phyloP scores from a whole-genome alignment of 2,329 filamentous ascomycete genomes.

The Chlorencoelia australis region DNA sequence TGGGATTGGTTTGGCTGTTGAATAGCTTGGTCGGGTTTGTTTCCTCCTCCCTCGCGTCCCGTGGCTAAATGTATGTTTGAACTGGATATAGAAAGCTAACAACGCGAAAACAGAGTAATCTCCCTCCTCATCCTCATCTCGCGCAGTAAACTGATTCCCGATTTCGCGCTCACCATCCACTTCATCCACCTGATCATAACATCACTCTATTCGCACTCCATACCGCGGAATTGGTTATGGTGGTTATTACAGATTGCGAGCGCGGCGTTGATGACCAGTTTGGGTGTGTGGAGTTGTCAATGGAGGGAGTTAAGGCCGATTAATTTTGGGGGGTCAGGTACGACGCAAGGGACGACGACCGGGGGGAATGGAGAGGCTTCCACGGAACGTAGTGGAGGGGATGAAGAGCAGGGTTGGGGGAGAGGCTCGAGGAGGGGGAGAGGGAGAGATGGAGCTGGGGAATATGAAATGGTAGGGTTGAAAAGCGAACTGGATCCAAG shows the following conservation, averaged over 20 bases:
- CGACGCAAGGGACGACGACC: slow-evolving; percentile 13
- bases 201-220: slow-evolving; percentile 63
- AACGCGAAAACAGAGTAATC: slow-evolving; percentile 51
- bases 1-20: slow-evolving; percentile 57
- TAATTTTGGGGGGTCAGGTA: slow-evolving; percentile 58
- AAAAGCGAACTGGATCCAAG: slow-evolving; percentile 27
- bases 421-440: slow-evolving; percentile 42
- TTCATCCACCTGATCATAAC: slow-evolving; percentile 71
- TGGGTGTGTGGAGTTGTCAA: slow-evolving; percentile 85
- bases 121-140: slow-evolving; percentile 75
- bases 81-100: not conserved
- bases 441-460: slow-evolving; percentile 43
- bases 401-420: slow-evolving; percentile 28
- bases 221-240: slow-evolving; percentile 78
- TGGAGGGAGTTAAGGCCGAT: slow-evolving; percentile 86
- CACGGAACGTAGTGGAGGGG: slow-evolving; percentile 13
- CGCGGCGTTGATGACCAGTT: slow-evolving; percentile 51
- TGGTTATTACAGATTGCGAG: slow-evolving; percentile 61
- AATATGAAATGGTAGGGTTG: slow-evolving; percentile 57
- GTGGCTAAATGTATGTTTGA: no score
- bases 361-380: slow-evolving; percentile 12
- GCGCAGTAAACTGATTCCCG: slow-evolving; percentile 86
- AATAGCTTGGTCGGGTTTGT: slow-evolving; percentile 54
- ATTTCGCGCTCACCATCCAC: slow-evolving; percentile 87
- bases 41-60: slow-evolving; percentile 1